phyloP scores from a whole-genome alignment of 805 yeast genomes.

The Lachancea dasiensis region DNA sequence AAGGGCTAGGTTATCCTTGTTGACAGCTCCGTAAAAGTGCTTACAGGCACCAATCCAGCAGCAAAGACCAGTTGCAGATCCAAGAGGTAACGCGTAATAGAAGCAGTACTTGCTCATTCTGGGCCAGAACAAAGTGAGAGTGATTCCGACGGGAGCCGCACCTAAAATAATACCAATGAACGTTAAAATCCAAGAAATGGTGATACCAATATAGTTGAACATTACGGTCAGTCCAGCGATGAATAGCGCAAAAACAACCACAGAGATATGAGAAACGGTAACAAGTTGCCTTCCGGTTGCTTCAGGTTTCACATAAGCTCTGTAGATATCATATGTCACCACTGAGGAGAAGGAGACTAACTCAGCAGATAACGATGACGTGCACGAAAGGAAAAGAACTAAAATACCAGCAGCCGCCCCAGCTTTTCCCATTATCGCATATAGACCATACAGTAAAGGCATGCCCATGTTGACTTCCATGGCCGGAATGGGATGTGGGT shows the following conservation, averaged over 20 bases:
- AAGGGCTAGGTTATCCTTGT: slow-evolving; percentile 39
- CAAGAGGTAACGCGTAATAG: slow-evolving; percentile 36
- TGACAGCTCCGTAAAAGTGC: slow-evolving; percentile 38
- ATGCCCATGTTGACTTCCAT: slow-evolving; percentile 35
- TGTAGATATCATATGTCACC: slow-evolving; percentile 34
- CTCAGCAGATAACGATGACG: slow-evolving; percentile 36
- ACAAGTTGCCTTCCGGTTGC: slow-evolving; percentile 34
- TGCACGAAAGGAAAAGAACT: slow-evolving; percentile 35
- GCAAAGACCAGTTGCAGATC: slow-evolving; percentile 47
- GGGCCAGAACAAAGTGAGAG: slow-evolving; percentile 29
- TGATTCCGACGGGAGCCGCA: slow-evolving; percentile 31
- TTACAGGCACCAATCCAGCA: slow-evolving; percentile 41
- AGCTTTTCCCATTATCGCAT: slow-evolving; percentile 30
- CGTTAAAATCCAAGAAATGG: slow-evolving; percentile 30
- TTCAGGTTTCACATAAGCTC: slow-evolving; percentile 32
- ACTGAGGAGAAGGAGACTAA: slow-evolving; percentile 35
- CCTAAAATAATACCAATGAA: slow-evolving; percentile 31
- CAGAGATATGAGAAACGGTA: slow-evolving; percentile 28
- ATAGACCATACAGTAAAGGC: slow-evolving; percentile 30
- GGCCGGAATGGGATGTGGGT: slow-evolving; percentile 32
- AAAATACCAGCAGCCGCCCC: slow-evolving; percentile 36
- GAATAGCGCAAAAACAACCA: slow-evolving; percentile 21
- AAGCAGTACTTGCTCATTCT: slow-evolving; percentile 11
- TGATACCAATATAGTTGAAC: slow-evolving; percentile 35
- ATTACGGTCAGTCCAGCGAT: slow-evolving; percentile 32